Conservation (phyloP, 2,329 filamentous ascomycete genomes). For the Cladosporium colombiae region DNA sequence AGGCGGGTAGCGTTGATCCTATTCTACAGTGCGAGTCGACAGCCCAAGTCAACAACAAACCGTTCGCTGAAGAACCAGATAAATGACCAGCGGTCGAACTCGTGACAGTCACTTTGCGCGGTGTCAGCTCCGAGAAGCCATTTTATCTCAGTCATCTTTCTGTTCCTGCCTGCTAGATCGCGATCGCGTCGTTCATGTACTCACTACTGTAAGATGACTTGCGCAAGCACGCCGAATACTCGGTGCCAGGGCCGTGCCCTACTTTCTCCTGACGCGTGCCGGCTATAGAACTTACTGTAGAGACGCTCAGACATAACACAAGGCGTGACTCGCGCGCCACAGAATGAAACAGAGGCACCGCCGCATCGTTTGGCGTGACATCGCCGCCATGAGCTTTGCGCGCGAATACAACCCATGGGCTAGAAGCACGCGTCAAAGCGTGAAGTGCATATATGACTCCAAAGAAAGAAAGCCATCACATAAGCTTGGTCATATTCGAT, state of each 20-base stretch:
- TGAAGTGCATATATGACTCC: constrained; percentile 8
- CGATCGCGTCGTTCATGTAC: background rate
- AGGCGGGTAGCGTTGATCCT: background rate
- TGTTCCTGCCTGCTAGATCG: background rate
- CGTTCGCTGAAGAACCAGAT: constrained; percentile 19
- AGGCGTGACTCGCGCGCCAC: constrained; percentile 5
- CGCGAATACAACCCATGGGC: background rate
- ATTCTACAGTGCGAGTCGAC: background rate
- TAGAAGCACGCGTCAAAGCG: background rate
- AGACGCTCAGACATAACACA: constrained; percentile 14
- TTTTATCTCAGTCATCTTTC: background rate
- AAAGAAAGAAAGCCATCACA: constrained; percentile 5
- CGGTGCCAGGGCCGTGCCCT: background rate
- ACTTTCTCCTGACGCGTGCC: constrained; percentile 6
- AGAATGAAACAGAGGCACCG: constrained; percentile 11
- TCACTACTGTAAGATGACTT: background rate
- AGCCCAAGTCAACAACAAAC: constrained; percentile 1
- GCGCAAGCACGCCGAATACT: background rate
- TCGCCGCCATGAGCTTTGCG: background rate
- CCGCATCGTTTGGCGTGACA: background rate
- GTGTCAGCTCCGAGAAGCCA: background rate
- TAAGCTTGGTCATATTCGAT: constrained; percentile 15
- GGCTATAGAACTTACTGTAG: background rate
- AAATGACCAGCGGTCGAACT: constrained; percentile 7
- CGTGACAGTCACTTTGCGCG: background rate